Conservation (phyloP, 441 rosid species). For the Populus hybrid region DNA sequence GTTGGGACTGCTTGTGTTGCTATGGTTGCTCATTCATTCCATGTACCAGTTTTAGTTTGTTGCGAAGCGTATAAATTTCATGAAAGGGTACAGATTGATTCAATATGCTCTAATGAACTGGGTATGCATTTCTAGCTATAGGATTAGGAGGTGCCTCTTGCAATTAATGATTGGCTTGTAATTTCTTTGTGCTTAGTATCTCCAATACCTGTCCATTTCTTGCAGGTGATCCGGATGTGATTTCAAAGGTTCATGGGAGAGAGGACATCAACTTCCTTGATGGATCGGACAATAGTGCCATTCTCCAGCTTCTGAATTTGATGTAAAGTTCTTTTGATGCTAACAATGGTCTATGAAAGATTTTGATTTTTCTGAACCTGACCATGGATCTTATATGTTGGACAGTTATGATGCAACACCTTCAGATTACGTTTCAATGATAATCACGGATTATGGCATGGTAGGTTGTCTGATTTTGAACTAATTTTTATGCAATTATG, state of each 20-base stretch:
- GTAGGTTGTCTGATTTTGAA: conserved; percentile 34
- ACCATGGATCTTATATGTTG: conserved; percentile 6
- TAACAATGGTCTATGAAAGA: background rate
- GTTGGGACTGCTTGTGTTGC: conserved; percentile 93
- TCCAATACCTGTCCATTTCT: conserved; percentile 16
- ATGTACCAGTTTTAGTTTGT: conserved; percentile 80
- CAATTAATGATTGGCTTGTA: background rate
- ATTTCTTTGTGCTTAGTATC: background rate
- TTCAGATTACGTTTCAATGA: conserved; percentile 78
- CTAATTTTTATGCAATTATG: background rate
- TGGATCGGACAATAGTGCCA: conserved; percentile 49
- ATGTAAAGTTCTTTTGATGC: conserved; percentile 38
- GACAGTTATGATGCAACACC: conserved; percentile 86
- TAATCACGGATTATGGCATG: conserved; percentile 94
- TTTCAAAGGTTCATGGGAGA: conserved; percentile 65
- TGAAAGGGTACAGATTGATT: conserved; percentile 88
- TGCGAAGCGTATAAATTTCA: conserved; percentile 93
- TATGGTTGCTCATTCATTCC: conserved; percentile 82
- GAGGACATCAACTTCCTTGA: conserved; percentile 59
- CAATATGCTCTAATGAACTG: conserved; percentile 86
- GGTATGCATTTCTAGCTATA: conserved; percentile 44
- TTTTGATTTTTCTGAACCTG: conserved; percentile 18
- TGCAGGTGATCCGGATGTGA: conserved; percentile 82
- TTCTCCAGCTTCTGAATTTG: conserved; percentile 73
- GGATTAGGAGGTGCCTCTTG: background rate